Conservation (phyloP, 352 stramenopile species). For the Globisporangium emineosum region DNA sequence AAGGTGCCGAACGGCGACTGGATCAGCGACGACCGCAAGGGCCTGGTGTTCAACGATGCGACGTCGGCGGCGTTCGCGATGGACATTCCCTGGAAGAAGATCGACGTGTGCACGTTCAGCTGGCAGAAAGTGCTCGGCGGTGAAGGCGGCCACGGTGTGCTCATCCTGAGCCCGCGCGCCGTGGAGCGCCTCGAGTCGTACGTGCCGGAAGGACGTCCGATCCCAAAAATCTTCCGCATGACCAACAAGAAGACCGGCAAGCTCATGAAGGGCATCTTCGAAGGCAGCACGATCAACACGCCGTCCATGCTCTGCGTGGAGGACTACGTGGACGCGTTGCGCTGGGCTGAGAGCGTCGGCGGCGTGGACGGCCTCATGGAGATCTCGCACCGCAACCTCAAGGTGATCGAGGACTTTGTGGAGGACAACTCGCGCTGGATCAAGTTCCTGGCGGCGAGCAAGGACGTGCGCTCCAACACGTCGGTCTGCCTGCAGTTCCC, state of each 20-base stretch:
- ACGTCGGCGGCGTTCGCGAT: slow-evolving; percentile 98
- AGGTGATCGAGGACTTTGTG: slow-evolving; percentile 96
- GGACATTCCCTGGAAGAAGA: slow-evolving; percentile 98
- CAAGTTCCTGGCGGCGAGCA: slow-evolving; percentile 95
- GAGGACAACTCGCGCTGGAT: slow-evolving; percentile 94
- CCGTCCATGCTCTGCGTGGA: slow-evolving; percentile 99
- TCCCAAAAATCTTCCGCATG: slow-evolving; percentile 99
- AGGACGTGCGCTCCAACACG: slow-evolving; percentile 94
- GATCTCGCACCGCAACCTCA: slow-evolving; percentile 93
- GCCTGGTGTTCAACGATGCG: slow-evolving; percentile 97
- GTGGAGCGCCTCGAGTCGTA: slow-evolving; percentile 97
- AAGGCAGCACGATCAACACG: slow-evolving; percentile 99
- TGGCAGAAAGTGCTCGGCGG: slow-evolving; percentile 99
- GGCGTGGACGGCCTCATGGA: slow-evolving; percentile 93
- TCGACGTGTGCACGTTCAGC: slow-evolving; percentile 99
- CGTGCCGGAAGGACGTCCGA: slow-evolving; percentile 82
- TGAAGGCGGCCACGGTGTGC: slow-evolving; percentile 96
- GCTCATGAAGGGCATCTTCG: slow-evolving; percentile 93
- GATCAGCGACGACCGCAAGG: slow-evolving; percentile 93
- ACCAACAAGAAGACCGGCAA: slow-evolving; percentile 95
- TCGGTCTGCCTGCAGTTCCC: slow-evolving; percentile 97
- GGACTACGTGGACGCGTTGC: slow-evolving; percentile 98
- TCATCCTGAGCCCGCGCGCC: slow-evolving; percentile 95
- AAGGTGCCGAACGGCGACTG: slow-evolving; percentile 95
- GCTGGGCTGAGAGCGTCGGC: slow-evolving; percentile 95